These are phyloP conservation scores for Albifimbria verrucaria DNA, from an alignment of 2,329 filamentous ascomycete genomes.

Conservation along the genomic window DNA sequence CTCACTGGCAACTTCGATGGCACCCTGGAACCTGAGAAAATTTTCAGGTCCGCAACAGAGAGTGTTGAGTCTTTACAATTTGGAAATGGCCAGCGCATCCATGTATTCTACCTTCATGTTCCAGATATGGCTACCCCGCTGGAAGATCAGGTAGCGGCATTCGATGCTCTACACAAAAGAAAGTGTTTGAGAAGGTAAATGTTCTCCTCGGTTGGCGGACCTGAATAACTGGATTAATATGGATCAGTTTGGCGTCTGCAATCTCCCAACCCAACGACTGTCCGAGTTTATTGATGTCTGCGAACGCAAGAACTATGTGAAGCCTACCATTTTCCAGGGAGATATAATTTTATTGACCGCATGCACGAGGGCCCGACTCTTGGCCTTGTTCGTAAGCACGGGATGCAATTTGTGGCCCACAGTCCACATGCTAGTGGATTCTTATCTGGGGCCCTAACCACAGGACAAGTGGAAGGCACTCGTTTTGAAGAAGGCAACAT, in stretches of 20 bases:
- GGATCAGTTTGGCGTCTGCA: background rate
- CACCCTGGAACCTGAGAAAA: background rate
- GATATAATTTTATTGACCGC: background rate
- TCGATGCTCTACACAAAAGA: background rate
- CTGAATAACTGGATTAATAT: background rate
- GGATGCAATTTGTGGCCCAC: background rate
- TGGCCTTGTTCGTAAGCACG: background rate
- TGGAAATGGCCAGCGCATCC: background rate
- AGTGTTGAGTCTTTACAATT: background rate
- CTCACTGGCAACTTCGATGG: background rate
- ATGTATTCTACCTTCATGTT: background rate
- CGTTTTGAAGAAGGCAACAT: background rate
- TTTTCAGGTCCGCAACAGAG: background rate
- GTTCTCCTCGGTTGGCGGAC: background rate
- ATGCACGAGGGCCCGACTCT: background rate
- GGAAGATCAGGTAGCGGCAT: background rate
- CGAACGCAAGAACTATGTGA: background rate
- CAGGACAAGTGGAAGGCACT: background rate
- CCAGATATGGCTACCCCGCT: background rate
- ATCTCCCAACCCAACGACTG: background rate
- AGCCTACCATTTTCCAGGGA: background rate
- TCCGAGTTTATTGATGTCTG: background rate
- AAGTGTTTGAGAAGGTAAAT: background rate
- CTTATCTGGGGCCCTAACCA: background rate
- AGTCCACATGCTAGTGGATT: background rate